Base-by-base conservation (phyloP, 805 yeast genomes). In the Starmerella cellae region DNA sequence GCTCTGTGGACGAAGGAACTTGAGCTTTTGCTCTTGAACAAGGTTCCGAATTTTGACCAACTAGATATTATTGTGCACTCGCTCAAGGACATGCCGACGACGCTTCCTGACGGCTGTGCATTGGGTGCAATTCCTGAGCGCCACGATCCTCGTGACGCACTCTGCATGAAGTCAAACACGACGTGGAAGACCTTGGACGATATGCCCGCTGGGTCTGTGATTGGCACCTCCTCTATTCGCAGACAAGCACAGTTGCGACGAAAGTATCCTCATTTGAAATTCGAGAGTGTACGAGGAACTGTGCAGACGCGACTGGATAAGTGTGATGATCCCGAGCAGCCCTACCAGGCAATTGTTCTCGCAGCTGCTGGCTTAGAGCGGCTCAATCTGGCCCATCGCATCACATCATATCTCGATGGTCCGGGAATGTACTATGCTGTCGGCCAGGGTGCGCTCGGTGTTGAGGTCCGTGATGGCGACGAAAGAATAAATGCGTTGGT, bases 371-470 rank as follows among this genome's bases (percentile, higher is more conserved):
- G 98, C 2, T 69, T 91, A 45, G 65, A 73, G 19, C 73, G 98
- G 51, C 64, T 80, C 34, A 81, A 77, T 11, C 64, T 87, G 40
- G 75, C 72, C n/a, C 60, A 74, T 51, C 69, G 96, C 60, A 84
- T 91, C 57, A 77, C 95, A 5, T 68, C 72, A 48, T 70, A 68
- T 50, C 68, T 91, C 48, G 74, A 78, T 43, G 69, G 76, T 4
- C 80, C 82, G 27, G 82, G 79, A 42, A 82, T 88, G 94, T 80
- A 77, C 58, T 82, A 88, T 59, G 95, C 98, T 1, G 95, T 91
- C 36, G 98, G 98, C n/a, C 98, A 91, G 65, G 98, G 98, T 49
- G 97, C 97, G 0, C 63, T 91, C 35, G 98, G 97, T 17, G 66
- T 91, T 22, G 98, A 91, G 64, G 82, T 88, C 51, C 72, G 93